Conservation (phyloP, 495 filamentous ascomycete genomes). For the Xylaria castorea region DNA sequence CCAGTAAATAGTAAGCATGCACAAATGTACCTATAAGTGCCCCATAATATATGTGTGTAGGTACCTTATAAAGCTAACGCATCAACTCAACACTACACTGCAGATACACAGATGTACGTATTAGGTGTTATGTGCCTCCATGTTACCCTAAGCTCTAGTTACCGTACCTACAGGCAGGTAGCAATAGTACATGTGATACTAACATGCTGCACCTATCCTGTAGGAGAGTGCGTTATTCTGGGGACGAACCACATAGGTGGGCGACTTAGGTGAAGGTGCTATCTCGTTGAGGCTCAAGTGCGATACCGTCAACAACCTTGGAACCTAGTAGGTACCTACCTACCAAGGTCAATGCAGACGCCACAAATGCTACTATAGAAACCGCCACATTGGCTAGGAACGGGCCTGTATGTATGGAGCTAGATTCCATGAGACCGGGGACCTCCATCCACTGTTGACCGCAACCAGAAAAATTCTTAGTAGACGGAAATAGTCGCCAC, state of each 20-base stretch:
- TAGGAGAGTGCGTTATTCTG: neutral
- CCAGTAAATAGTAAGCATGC: slow-evolving; percentile 16
- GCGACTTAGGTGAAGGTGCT: neutral
- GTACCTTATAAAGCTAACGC: no score
- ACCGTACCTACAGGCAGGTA: neutral
- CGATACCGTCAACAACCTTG: neutral
- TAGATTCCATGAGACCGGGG: neutral
- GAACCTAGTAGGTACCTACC: no score
- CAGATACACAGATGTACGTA: neutral
- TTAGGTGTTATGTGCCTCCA: neutral
- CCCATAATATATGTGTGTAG: neutral
- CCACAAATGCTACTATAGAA: no score
- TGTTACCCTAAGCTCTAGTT: neutral
- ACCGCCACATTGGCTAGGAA: neutral
- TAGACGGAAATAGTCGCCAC: slow-evolving; percentile 18
- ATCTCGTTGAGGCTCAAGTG: slow-evolving; percentile 14
- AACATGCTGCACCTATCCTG: neutral
- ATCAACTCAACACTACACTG: neutral
- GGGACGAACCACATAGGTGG: neutral
- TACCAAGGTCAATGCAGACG: neutral
- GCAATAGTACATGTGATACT: neutral
- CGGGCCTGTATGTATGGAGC: neutral
- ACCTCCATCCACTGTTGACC: neutral
- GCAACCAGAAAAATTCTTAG: slow-evolving; percentile 15
- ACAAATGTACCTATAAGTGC: neutral